A percentile compares a stretch with the other conserved stretches of the same genome.
phyloP scores from a whole-genome alignment of 352 stramenopile genomes.

The Salisapilia sapeloensis region DNA sequence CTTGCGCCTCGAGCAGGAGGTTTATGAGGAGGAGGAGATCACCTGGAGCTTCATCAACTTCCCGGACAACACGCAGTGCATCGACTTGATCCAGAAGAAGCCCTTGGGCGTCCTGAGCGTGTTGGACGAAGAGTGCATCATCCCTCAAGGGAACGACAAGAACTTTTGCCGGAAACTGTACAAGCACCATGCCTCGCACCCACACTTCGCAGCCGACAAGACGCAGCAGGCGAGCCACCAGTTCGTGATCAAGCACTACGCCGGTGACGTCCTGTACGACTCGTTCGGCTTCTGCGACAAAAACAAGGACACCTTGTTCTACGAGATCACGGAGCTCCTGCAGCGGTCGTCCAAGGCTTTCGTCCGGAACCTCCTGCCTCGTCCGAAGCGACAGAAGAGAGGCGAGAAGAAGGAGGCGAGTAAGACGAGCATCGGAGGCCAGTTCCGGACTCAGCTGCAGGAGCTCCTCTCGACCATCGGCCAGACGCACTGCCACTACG shows the following conservation, averaged over 20 bases:
- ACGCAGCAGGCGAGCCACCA: slow-evolving; percentile 65
- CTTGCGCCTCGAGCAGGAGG: slow-evolving; percentile 74
- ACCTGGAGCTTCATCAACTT: slow-evolving; percentile 84
- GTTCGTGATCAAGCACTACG: slow-evolving; percentile 86
- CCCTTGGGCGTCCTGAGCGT: slow-evolving; percentile 69
- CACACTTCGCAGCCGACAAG: slow-evolving; percentile 60
- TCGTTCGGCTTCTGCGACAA: slow-evolving; percentile 92
- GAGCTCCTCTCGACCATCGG: slow-evolving; percentile 89
- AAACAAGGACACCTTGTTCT: slow-evolving; percentile 88
- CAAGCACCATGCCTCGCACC: slow-evolving; percentile 41
- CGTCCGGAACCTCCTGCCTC: slow-evolving; percentile 35
- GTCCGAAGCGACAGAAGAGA: slow-evolving; percentile 15
- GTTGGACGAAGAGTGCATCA: slow-evolving; percentile 83
- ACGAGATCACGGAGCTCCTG: slow-evolving; percentile 64
- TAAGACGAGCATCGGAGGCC: slow-evolving; percentile 51
- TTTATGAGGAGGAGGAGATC: slow-evolving; percentile 79
- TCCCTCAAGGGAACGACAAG: slow-evolving; percentile 72
- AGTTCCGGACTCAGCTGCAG: slow-evolving; percentile 88
- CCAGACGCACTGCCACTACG: slow-evolving; percentile 92
- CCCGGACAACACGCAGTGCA: slow-evolving; percentile 78
- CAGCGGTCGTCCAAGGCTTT: slow-evolving; percentile 54
- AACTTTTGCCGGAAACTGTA: slow-evolving; percentile 79
- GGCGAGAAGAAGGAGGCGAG: slow-evolving; percentile 13
- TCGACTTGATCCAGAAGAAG: slow-evolving; percentile 80
- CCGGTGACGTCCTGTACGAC: slow-evolving; percentile 86